phyloP scores from a whole-genome alignment of 768 basidiomycete genomes.

The Guyanaporus albipodus region DNA sequence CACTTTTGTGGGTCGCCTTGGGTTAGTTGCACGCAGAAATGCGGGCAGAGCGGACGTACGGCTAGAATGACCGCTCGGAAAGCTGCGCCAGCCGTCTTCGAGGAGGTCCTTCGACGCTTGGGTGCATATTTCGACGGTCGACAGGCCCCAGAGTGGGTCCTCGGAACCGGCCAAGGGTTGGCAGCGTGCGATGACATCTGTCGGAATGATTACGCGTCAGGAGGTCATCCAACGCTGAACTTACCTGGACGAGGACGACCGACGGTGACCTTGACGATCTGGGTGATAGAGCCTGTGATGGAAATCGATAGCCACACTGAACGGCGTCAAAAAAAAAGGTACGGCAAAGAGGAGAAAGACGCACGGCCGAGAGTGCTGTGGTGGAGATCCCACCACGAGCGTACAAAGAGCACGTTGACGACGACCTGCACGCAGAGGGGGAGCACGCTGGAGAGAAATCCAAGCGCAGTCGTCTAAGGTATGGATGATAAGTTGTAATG shows the following conservation, averaged over 20 bases:
- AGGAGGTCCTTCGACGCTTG: constrained; percentile 54
- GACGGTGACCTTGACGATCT: constrained; percentile 78
- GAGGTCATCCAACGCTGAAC: background rate
- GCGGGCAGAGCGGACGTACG: constrained; percentile 41
- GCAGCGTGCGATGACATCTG: constrained; percentile 43
- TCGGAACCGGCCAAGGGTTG: constrained; percentile 56
- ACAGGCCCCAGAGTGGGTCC: constrained; percentile 70
- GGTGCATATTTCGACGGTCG: constrained; percentile 72
- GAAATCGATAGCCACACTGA: constrained; percentile 68
- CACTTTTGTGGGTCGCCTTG: constrained; percentile 40
- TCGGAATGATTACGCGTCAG: background rate
- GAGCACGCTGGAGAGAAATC: constrained; percentile 43
- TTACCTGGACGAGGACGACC: constrained; percentile 85
- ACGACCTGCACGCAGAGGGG: constrained; percentile 66
- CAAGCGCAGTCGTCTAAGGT: constrained; percentile 36
- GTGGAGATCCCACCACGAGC: constrained; percentile 88
- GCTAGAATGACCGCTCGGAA: constrained; percentile 89
- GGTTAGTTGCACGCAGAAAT: background rate
- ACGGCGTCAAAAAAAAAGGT: too few relatives aligned
- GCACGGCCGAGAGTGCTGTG: constrained; percentile 43
- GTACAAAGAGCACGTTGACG: constrained; percentile 65
- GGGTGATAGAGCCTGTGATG: constrained; percentile 74
- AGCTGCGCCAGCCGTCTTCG: constrained; percentile 85
- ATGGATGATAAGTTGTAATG: background rate
- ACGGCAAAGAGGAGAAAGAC: constrained; percentile 1